These are phyloP conservation scores for Vaccinium corymbosum DNA, from an alignment of 148 eudicot species.

Conservation along the genomic window DNA sequence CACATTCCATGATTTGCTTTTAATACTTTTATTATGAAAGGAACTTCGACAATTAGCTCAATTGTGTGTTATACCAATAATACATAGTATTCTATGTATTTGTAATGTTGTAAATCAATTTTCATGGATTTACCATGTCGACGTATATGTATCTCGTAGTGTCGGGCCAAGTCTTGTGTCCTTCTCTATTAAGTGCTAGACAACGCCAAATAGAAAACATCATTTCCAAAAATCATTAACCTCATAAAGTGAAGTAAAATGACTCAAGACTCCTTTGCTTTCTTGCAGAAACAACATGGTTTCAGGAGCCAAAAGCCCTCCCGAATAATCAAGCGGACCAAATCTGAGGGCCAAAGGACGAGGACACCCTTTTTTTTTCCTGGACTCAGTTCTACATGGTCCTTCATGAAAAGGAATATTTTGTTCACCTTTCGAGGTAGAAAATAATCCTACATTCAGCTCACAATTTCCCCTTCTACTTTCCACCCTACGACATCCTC, in stretches of 20 bases:
- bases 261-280: background rate
- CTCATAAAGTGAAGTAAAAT: background rate
- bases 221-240: background rate
- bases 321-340: background rate
- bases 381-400: background rate
- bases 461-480: background rate
- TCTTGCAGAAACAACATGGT: background rate
- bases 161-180: background rate
- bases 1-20: background rate
- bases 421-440: background rate
- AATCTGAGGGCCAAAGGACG: background rate
- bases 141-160: background rate
- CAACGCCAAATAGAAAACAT: background rate
- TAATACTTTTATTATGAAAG: background rate
- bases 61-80: background rate
- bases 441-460: background rate
- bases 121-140: background rate
- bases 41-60: background rate
- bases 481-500: background rate
- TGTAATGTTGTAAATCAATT: background rate
- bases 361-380: background rate
- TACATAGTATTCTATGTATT: background rate
- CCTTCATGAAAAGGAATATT: background rate
- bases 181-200: background rate
- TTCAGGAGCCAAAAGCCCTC: background rate